These are phyloP conservation scores for Colletotrichum tofieldiae DNA, from an alignment of 2,329 filamentous ascomycete genomes.

Conservation along the genomic window DNA sequence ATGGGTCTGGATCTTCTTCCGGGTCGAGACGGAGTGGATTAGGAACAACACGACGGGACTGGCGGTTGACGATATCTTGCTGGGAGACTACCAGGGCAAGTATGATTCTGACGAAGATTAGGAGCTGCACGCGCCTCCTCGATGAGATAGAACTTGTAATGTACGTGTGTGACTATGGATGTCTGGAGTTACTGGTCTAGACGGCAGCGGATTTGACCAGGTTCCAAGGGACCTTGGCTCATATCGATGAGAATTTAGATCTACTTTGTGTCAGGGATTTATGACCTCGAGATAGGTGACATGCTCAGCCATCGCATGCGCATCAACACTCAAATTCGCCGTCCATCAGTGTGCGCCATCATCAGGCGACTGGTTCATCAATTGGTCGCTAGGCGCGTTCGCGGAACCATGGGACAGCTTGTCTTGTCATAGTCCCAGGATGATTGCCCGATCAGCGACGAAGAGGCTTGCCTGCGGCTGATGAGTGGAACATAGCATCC, in stretches of 20 bases:
- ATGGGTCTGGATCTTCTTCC: conserved; percentile 98
- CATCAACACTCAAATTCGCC: conserved; percentile 45
- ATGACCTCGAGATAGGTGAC: background rate
- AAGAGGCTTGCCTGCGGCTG: conserved; percentile 60
- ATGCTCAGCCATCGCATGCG: background rate
- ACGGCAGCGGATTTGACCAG: conserved; percentile 10
- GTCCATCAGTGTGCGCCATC: conserved; percentile 48
- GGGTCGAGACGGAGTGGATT: conserved; percentile 94
- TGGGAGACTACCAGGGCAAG: conserved; percentile 80
- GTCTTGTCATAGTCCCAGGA: conserved; percentile 59
- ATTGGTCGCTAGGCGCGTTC: conserved; percentile 56
- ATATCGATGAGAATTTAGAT: conserved; percentile 4
- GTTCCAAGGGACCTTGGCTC: background rate
- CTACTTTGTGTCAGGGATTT: background rate
- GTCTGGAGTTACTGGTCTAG: conserved; percentile 35
- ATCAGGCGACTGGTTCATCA: conserved; percentile 51
- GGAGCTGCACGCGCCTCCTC: conserved; percentile 1
- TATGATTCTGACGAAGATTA: conserved; percentile 52
- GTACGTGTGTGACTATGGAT: conserved; percentile 27
- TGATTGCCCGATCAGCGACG: conserved; percentile 58
- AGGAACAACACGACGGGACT: conserved; percentile 67
- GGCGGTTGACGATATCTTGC: conserved; percentile 79
- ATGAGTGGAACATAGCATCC: conserved; percentile 48
- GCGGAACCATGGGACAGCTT: conserved; percentile 52
- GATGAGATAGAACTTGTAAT: conserved; percentile 37